These are phyloP conservation scores for Saccharomycopsis hybrid DNA, from an alignment of 1,139 yeast species.

Conservation along the genomic window DNA sequence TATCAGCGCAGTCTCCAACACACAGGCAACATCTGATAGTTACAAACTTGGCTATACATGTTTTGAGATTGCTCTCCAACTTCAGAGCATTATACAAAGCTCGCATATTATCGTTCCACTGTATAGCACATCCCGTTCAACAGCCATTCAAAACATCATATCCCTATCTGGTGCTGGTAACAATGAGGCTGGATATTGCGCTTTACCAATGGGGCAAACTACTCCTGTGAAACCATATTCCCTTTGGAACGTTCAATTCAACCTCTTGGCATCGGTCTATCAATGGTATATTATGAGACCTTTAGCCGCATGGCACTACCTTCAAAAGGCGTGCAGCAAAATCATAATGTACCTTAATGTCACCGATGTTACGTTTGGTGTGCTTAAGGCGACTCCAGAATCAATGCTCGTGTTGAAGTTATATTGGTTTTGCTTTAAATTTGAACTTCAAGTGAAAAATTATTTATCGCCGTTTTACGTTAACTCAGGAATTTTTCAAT, in stretches of 20 bases:
- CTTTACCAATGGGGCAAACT: too few species aligned
- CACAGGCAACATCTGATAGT: too few species aligned
- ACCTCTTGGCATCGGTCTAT: slow-evolving; percentile 33
- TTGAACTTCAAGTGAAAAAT: slow-evolving; percentile 1
- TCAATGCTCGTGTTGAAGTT: not conserved
- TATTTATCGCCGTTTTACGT: slow-evolving; percentile 10
- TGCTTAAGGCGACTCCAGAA: slow-evolving; percentile 3
- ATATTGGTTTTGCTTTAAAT: slow-evolving; percentile 1
- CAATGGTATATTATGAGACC: slow-evolving; percentile 35
- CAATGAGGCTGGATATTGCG: too few species aligned
- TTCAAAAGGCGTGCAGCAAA: slow-evolving; percentile 24
- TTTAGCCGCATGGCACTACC: slow-evolving; percentile 32
- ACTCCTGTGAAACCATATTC: not conserved
- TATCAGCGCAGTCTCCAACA: too few species aligned
- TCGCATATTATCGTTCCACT: too few species aligned
- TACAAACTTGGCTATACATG: too few species aligned
- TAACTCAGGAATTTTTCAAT: slow-evolving; percentile 7
- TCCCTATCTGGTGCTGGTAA: too few species aligned
- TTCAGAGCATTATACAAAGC: too few species aligned
- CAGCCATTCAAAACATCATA: too few species aligned
- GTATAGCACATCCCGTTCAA: too few species aligned
- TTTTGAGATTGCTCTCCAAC: too few species aligned
- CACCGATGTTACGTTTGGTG: not conserved
- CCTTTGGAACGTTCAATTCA: slow-evolving; percentile 28
- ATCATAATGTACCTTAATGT: slow-evolving; percentile 24